Conservation (phyloP, 257 asterid genomes). For the Jasminum sambac region DNA sequence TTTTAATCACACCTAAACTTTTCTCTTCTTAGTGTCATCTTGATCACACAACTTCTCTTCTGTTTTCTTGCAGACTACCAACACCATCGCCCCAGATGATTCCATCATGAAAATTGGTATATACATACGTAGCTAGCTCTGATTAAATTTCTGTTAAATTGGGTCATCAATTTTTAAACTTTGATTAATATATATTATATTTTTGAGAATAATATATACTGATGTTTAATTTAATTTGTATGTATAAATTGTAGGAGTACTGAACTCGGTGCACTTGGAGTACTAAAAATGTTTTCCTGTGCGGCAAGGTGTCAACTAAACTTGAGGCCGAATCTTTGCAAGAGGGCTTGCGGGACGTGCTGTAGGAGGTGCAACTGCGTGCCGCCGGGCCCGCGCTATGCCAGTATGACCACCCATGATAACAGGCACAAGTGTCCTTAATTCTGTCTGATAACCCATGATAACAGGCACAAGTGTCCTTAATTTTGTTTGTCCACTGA, state of each 20-base stretch:
- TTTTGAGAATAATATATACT: too few relatives aligned
- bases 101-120: constrained; percentile 35
- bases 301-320: constrained; percentile 48
- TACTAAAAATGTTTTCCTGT: too few relatives aligned
- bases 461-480: constrained; percentile 61
- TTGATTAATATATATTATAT: too few relatives aligned
- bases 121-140: neutral
- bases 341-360: constrained; percentile 73
- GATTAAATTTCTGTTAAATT: neutral
- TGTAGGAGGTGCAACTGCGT: constrained; percentile 63
- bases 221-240: too few relatives aligned
- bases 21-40: too few relatives aligned
- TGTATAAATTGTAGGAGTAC: too few relatives aligned
- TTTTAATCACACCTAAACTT: too few relatives aligned
- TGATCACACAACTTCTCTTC: neutral
- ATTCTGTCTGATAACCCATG: constrained; percentile 31
- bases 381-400: constrained; percentile 71
- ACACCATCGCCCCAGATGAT: constrained; percentile 29
- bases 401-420: constrained; percentile 48
- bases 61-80: constrained; percentile 45
- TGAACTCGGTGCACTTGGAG: too few relatives aligned
- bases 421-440: constrained; percentile 62
- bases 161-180: too few relatives aligned
- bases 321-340: constrained; percentile 57
- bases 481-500: constrained; percentile 11